Evolutionary conservation across 2,329 filamentous ascomycete species (phyloP), one percentile per base, ranked within the genome.

Genomic region (Calonectria montana): DNA sequence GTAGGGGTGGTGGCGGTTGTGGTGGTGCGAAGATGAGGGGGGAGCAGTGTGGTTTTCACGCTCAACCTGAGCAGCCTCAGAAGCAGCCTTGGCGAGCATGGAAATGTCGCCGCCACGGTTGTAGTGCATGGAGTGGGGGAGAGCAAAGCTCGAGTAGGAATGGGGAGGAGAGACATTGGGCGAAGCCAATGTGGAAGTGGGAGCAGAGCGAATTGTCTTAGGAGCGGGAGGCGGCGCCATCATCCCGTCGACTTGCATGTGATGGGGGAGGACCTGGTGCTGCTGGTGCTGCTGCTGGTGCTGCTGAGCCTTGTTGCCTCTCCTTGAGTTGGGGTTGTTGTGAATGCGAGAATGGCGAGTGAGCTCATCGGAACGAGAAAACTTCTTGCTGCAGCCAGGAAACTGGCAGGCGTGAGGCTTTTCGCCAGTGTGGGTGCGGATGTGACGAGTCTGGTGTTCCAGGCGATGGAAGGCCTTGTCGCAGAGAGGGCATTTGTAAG

Each of bases 401-500:
- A 96, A 98, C 83, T 94, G 93, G 90, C 96, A 99, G 74, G 94
- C 96, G 81, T 98, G 97, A 59, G 96, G 96, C 89, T 98, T 99
- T 88, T 99, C 96, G 80, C 96, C 97, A 0, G 96, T 99, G 85
- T 99, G 96, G 8, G 97, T 98, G 80, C 96, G 92, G 82, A 98
- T 98, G 85, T 99, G 96, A 79, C 89, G 86, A 25, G 90, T 92
- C 88, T 98, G 96, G 84, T 98, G 96, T 87, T 98, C 96, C 48
- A 99, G 90, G 74, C 97, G 95, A 88, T 98, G 97, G 87, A 99
- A 99, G 73, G 97, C 96, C 89, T 98, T 97, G 81, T 98, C 96
- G 88, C 97, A 99, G 74, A 99, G 91, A 73, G 96, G 96, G 85
- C 96, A 99, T 88, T 98, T 98, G 91, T 99, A 99, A 0, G 96